Percentiles rank a stretch among this genome's conserved stretches.
phyloP scores from a whole-genome alignment of 768 basidiomycete species.

The Boletus sp. region DNA sequence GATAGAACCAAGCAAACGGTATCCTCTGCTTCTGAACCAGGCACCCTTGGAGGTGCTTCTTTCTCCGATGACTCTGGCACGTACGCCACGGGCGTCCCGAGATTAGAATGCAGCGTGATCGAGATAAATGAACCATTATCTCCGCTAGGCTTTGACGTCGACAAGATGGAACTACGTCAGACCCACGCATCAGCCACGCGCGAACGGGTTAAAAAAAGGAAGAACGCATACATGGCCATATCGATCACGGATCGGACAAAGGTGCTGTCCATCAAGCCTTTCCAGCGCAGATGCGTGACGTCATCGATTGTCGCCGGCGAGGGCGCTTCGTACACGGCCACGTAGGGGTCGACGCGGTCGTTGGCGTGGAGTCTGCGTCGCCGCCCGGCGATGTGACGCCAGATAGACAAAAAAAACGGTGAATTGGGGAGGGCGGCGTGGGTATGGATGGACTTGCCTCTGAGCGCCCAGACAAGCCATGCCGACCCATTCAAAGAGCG shows the following conservation, averaged over 20 bases:
- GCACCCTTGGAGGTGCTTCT: slow-evolving; percentile 39
- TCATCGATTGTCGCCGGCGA: slow-evolving; percentile 42
- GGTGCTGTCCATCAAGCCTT: slow-evolving; percentile 48
- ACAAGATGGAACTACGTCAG: slow-evolving; percentile 8
- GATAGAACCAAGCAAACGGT: slow-evolving; percentile 46
- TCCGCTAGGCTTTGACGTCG: not conserved
- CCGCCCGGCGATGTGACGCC: not conserved
- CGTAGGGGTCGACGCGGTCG: slow-evolving; percentile 67
- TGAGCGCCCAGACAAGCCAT: slow-evolving; percentile 67
- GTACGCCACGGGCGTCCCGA: slow-evolving; percentile 49
- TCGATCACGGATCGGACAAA: slow-evolving; percentile 58
- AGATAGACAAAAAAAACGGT: not conserved
- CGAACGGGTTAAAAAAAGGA: not conserved
- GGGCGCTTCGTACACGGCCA: slow-evolving; percentile 64
- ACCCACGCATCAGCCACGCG: not conserved
- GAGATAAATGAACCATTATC: slow-evolving; percentile 17
- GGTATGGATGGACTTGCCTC: slow-evolving; percentile 54
- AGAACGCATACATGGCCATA: slow-evolving; percentile 32
- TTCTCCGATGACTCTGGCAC: slow-evolving; percentile 33
- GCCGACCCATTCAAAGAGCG: slow-evolving; percentile 72
- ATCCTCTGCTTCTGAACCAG: slow-evolving; percentile 52
- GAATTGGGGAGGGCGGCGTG: too few relatives aligned
- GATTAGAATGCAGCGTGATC: slow-evolving; percentile 38
- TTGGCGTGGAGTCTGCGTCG: slow-evolving; percentile 50
- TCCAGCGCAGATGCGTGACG: slow-evolving; percentile 58